Evolutionary conservation across 768 basidiomycete genomes (phyloP), one percentile per base, ranked within the genome.

Genomic region (Calocybe indica): DNA sequence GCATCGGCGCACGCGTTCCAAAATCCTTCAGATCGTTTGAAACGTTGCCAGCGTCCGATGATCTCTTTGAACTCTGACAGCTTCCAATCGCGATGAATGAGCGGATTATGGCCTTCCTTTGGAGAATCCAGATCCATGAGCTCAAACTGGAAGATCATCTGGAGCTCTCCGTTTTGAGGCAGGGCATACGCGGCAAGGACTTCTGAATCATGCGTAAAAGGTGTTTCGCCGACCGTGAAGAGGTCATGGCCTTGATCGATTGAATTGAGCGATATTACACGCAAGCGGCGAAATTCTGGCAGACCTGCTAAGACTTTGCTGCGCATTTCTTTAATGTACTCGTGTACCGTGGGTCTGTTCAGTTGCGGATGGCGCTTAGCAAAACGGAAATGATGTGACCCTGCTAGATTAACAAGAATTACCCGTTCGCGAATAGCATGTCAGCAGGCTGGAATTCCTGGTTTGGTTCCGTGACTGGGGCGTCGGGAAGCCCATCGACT

Each of bases 61-160:
- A 74, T 63, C 7, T 68, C 64, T 55, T 75, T 80, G 36, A 86
- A 62, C 10, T 80, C 74, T 5, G 67, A 44, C 12, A 88, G 56
- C 35, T 65, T 72, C 80, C 83, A 85, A 6, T 66, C 56, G 41
- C 69, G 64, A 29, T 62, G 63, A 34, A 66, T 63, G 42, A 82
- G 66, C 14, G 75, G 69, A 12, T 57, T 56, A 14, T 66, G 60
- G 28, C 68, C 62, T 9, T 51, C 55, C 7, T 63, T 62, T 6
- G 73, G 66, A 4, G 73, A 65, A 61, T 84, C 84, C 46, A 83
- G 55, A 48, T 79, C 76, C 71, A 82, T 76, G 14, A 77, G 54
- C 43, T 85, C 80, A 55, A 83, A 85, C 9, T 76, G 71, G 60
- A 87, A 85, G 30, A 82, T 72, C 76, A 79, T 82, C 56, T 85